Evolutionary conservation across 768 basidiomycete genomes (phyloP), one percentile per base, ranked within the genome.

Genomic region (Termitomyces sp.): DNA sequence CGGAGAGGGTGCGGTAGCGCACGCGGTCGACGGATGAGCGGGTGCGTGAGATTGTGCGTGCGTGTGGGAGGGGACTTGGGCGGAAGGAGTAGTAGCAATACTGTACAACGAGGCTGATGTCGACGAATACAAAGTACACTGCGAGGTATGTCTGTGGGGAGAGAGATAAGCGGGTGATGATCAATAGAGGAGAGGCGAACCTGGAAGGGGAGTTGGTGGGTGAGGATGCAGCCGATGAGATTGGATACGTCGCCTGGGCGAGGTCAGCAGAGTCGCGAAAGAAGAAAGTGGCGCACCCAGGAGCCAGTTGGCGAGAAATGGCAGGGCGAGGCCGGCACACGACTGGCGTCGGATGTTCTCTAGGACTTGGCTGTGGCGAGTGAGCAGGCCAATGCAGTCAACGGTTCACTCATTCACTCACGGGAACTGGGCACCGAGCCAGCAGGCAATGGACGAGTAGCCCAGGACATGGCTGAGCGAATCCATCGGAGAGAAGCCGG

Each of bases 171-270:
- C 49, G 54, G 47, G 32, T 61, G n/a, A 64, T 59, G 41, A 41
- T 30, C 32, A 58, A 23, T 1, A 53, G 48, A 36, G 38, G 50
- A 23, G 48, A 46, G 26, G 20, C 35, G 51, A 56, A 93, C 94
- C 75, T 98, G 96, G 72, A 99, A 98, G 23, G 94, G 93, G 16
- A 97, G 80, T 69, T 98, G 97, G 66, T 89, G 82, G 3, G 97
- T 98, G 56, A 99, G 77, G 60, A 98, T 74, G 69, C 93, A 95
- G 10, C 93, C 95, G 59, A 98, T 71, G 33, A 98, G 81, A 72
- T 98, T 98, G 20, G 95, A 94, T 26, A 90, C 76, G 74, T 99
- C 97, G 51, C 96, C 96, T 91, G 70, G 40, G 38, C 12, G 53
- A 38, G 49, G 40, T 35, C 44, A 58, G 57, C 7, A 40, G 49